A percentile compares a stretch with the other conserved stretches of the same genome.
phyloP scores from a whole-genome alignment of 192 early-diverging fungal genomes.

The Coemansia brasiliensis region DNA sequence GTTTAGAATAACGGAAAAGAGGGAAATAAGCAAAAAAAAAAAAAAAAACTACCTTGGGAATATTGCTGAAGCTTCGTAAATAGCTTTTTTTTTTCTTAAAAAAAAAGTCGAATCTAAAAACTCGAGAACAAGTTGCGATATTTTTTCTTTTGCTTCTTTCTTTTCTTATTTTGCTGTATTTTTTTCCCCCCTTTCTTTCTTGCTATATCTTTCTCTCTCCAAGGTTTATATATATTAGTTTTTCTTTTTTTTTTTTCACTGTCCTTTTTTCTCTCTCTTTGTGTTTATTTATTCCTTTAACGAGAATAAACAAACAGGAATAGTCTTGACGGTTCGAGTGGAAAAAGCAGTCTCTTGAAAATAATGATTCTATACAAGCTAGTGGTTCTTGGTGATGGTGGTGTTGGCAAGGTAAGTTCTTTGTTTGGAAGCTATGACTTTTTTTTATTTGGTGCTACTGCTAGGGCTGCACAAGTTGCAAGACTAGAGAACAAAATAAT shows the following conservation, averaged over 20 bases:
- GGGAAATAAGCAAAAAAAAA: not conserved
- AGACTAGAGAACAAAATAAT: not conserved
- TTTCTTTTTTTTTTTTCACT: slow-evolving; percentile 13
- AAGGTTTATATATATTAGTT: not conserved
- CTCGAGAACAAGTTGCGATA: not conserved
- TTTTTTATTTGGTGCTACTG: slow-evolving; percentile 16
- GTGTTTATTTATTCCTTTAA: slow-evolving; percentile 16
- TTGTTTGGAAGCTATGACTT: not conserved
- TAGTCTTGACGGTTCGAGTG: slow-evolving; percentile 1
- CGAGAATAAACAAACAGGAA: not conserved
- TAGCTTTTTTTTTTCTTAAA: too few species aligned
- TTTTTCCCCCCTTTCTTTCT: slow-evolving; percentile 7
- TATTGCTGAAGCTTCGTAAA: too few species aligned
- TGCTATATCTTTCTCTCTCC: slow-evolving; percentile 10
- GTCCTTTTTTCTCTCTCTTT: slow-evolving; percentile 15
- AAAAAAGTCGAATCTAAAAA: not conserved
- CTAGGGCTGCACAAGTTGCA: slow-evolving; percentile 4
- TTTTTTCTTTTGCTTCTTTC: slow-evolving; percentile 6
- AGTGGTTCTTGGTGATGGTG: slow-evolving; percentile 91
- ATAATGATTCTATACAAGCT: slow-evolving; percentile 94
- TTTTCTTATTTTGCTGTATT: not conserved
- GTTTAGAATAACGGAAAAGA: not conserved
- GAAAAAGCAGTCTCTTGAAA: not conserved
- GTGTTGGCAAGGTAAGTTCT: slow-evolving; percentile 84
- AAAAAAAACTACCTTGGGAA: not conserved